Base-by-base conservation (phyloP, 1,139 yeast species). In the Geotrichum restrictum region DNA sequence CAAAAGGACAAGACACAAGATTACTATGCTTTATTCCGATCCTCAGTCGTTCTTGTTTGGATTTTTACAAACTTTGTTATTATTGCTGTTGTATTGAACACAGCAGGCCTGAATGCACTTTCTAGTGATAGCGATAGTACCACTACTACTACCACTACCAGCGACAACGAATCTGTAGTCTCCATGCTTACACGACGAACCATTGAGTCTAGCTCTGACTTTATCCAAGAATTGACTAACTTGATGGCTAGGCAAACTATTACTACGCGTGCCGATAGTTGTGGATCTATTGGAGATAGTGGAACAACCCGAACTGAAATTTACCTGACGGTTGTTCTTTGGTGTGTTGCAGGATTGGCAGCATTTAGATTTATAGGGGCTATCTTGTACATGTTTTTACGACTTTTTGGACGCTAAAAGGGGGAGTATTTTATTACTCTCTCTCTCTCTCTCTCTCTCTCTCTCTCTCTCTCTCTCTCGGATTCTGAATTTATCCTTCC, bases 31-130 rank as follows among this genome's bases (percentile, higher is more conserved):
- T 78, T 83, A 60, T 77, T 86, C 62, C 74, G 95, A 60, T 83
- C 94, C 5, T 76, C 82, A 74, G 87, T 89, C 3, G 95, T 86
- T n/a, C 72, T 86, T 53, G 65, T 77, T 3, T 86, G 95, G 95
- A 82, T 86, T 78, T 72, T 85, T 54, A 76, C 87, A 52, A 86
- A 86, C 64, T 81, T 85, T 58, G 77, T 84, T 1, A 60, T 79
- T 33, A 69, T 84, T 44, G 91, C 89, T 0, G 73, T 85, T 31
- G 91, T 86, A 2, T 75, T 85, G 48, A 82, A 83, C 60, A 80
- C 88, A 0, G 88, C 87, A 37, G 84, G 91, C 0, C 66, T 82
- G 31, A 57, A 55, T 43, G 67, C 64, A 6, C 54, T 64, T 49
- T 56, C 56, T 18, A 59, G 54, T 36, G 55, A 64, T 13, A 8